Evolutionary conservation across 805 yeast genomes (phyloP).

Genomic region (Kodamaea hsintzibuensis): DNA sequence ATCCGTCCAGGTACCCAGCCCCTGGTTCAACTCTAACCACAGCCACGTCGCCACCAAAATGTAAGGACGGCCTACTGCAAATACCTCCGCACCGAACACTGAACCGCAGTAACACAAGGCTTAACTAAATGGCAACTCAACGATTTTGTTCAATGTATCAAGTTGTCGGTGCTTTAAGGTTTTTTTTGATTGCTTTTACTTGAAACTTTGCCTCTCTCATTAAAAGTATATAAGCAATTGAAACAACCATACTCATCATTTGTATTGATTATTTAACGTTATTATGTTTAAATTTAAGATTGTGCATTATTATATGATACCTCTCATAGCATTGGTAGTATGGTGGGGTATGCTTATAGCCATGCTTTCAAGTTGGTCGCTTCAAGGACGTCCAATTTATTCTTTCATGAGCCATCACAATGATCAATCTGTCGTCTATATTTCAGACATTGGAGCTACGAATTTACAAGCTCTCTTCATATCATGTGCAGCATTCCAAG

Average conservation of each 20-base stretch:
- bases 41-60: too few species aligned
- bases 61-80: too few species aligned
- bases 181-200: background rate
- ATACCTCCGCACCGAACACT: too few species aligned
- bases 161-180: background rate
- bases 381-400: constrained; percentile 76
- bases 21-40: background rate
- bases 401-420: constrained; percentile 44
- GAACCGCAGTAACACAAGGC: background rate
- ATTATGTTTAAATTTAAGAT: constrained; percentile 36
- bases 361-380: constrained; percentile 74
- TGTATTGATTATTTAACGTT: background rate
- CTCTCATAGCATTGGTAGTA: constrained; percentile 61
- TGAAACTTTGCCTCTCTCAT: background rate
- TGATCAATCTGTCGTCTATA: constrained; percentile 58
- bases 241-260: background rate
- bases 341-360: constrained; percentile 95
- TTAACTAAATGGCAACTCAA: background rate
- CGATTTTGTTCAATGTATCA: background rate
- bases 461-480: constrained; percentile 83
- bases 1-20: background rate
- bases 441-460: constrained; percentile 88
- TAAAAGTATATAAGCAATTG: background rate
- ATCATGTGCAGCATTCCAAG: constrained; percentile 74
- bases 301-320: constrained; percentile 56